phyloP scores from a whole-genome alignment of 2,329 filamentous ascomycete species.

The Ophiocordyceps australis region DNA sequence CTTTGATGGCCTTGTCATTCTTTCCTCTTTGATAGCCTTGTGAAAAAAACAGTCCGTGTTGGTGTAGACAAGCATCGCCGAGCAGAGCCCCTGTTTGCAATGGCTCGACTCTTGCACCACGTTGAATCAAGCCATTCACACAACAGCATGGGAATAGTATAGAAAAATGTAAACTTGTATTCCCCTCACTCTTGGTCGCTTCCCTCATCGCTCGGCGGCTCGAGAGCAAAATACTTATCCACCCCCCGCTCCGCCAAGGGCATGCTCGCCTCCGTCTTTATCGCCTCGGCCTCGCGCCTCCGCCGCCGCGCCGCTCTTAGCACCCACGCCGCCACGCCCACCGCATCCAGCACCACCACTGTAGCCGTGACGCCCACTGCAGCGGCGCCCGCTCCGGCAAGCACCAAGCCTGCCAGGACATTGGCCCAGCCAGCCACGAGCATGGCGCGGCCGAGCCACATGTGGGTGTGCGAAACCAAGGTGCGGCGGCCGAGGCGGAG shows the following conservation, averaged over 20 bases:
- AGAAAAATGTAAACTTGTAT: no score
- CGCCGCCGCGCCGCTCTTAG: background rate
- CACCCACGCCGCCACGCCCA: background rate
- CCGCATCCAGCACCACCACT: background rate
- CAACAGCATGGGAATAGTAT: no score
- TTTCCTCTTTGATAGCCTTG: no score
- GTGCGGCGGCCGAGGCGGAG: constrained; percentile 5
- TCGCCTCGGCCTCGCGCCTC: background rate
- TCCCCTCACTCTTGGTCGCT: background rate
- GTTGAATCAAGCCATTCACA: no score
- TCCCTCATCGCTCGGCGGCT: background rate
- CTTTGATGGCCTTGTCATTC: no score
- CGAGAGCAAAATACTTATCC: background rate
- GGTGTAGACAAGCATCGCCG: no score
- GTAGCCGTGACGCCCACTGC: background rate
- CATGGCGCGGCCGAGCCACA: constrained; percentile 3
- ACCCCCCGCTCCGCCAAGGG: no score
- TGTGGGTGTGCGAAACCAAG: constrained; percentile 4
- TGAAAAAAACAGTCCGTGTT: no score
- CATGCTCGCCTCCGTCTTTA: background rate
- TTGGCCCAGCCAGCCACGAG: constrained; percentile 4
- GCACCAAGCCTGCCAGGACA: constrained; percentile 1
- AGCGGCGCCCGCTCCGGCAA: background rate
- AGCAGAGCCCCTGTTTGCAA: no score
- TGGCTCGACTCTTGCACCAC: no score